Base-by-base conservation (phyloP, 2,329 filamentous ascomycete species). In the Paecilomyces sp. region DNA sequence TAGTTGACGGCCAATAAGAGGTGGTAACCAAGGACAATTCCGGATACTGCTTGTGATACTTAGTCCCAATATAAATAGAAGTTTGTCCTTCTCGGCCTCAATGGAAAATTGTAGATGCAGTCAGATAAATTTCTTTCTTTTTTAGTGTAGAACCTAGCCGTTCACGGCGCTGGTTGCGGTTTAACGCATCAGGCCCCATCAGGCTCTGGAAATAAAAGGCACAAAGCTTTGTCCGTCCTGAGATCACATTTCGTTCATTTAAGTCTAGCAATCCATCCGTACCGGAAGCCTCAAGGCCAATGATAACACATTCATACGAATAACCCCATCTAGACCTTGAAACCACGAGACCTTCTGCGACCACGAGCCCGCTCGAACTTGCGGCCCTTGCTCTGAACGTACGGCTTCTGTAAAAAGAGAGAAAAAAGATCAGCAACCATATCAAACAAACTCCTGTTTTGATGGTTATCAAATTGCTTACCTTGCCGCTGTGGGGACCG, bases 321-420 rank as follows among this genome's bases (percentile, higher is more conserved):
- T 41, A 59, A 57, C 51, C 56, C 55, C 60, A 52, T 63, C 91
- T 96, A 99, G 79, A 99, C 94, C 92, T 99, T 99, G 92, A 99
- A 99, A 87, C 95, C 94, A 77, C 90, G 88, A 75, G 92, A 97
- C 80, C 92, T 86, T 89, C 94, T 95, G 83, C 94, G 92, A 82
- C 94, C 95, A 94, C 94, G 92, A 76, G 92, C 94, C 76, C 88
- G 87, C 89, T 99, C 95, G 85, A 99, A 99, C 87, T 99, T 99
- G 83, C 94, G 90, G 77, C 95, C 95, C 90, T 99, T 99, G 85
- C 91, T 96, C 82, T 91, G 86, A 75, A 99, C 86, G 73, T 96
- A 90, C 71, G 93, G 93, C 87, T 97, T 97, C 93, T 94, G 69
- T 63, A 50, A 50, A 22, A 33, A 58, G 41, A 59, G 50, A 51